Evolutionary conservation across 306 rosid genomes (phyloP), one percentile per base, ranked within the genome.

Genomic region (Gynostemma pentaphyllum): DNA sequence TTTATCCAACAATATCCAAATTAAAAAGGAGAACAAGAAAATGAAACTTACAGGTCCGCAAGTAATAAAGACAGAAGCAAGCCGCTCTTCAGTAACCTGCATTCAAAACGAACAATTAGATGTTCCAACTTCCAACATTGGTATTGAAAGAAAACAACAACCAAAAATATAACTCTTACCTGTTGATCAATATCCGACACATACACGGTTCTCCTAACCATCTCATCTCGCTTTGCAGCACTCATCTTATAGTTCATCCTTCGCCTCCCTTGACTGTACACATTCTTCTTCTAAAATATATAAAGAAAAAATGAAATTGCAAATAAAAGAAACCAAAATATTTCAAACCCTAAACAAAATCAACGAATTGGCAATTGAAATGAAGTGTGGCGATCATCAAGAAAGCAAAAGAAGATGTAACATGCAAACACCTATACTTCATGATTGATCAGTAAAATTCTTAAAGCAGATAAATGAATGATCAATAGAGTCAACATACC

Each of bases 171-270:
- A 42, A 4, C 9, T 18, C 19, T 4, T 68, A 77, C 81, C 81
- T 77, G 81, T 27, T 77, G 77, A 72, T 77, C 81, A 64, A 77
- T 77, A 60, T 77, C 81, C 57, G 81, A 77, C 10, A 77, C 81
- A 59, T 77, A 77, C 39, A 77, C 81, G 34, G 81, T 77, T 71
- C 72, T 77, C 47, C 81, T 72, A 52, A 71, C 72, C 67, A 76
- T 68, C 51, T 77, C 81, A 27, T 72, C 81, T 15, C 75, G 74
- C 49, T 77, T 77, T 1, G 81, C 81, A 47, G 51, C 67, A 53
- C 74, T 77, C 2, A 75, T 77, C 69, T 75, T 49, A 75, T 76
- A 70, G 52, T 77, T 72, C 69, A 77, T 72, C 42, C 81, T 69
- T 49, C 77, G 66, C 53, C 47, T 77, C 49, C 74, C 81, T 68